A percentile compares a stretch with the other conserved stretches of the same genome.
Conservation (phyloP, 2,329 filamentous ascomycete genomes). For the Epichloe scottii region DNA sequence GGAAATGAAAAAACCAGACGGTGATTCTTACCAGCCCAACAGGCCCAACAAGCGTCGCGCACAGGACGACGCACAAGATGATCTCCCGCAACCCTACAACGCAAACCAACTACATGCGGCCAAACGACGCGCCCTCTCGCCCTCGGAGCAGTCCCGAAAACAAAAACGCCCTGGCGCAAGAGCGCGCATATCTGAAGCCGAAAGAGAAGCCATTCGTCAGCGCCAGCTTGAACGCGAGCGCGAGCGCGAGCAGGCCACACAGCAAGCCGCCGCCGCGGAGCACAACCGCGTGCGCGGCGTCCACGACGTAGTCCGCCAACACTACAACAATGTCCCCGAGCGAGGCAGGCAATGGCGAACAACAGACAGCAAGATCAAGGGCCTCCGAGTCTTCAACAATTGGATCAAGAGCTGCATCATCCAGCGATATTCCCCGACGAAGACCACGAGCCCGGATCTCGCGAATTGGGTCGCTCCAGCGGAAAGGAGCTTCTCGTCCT, state of each 20-base stretch:
- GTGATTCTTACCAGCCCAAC: neutral
- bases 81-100: conserved; percentile 48
- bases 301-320: conserved; percentile 77
- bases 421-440: conserved; percentile 88
- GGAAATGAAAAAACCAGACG: neutral
- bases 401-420: conserved; percentile 98
- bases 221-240: conserved; percentile 47
- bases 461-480: conserved; percentile 36
- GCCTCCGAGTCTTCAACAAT: conserved; percentile 89
- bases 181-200: conserved; percentile 52
- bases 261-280: conserved; percentile 23
- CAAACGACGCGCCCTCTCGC: conserved; percentile 44
- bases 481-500: conserved; percentile 63
- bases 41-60: conserved; percentile 19
- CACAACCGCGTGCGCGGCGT: conserved; percentile 38
- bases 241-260: conserved; percentile 29
- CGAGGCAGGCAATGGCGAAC: conserved; percentile 88
- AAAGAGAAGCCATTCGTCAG: conserved; percentile 55
- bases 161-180: conserved; percentile 56
- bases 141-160: conserved; percentile 47
- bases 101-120: conserved; percentile 44
- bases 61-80: conserved; percentile 25
- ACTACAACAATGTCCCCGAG: conserved; percentile 94
- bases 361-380: conserved; percentile 90
- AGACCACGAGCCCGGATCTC: conserved; percentile 51